phyloP scores from a whole-genome alignment of 2,329 filamentous ascomycete species.

The Cercospora canescens region DNA sequence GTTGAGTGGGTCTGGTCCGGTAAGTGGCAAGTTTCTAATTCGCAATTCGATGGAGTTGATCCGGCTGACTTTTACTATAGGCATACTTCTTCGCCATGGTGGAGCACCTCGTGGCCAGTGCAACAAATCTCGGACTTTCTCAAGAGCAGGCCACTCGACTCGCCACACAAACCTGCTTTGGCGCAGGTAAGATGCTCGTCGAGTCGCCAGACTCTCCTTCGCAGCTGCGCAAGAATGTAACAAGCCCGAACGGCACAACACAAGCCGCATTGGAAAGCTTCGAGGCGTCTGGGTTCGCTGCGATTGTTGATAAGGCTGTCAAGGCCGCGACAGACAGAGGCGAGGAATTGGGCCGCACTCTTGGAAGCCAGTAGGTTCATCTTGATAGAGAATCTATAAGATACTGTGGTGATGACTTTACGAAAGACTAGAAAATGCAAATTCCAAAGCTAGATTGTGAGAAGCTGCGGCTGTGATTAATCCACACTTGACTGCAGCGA shows the following conservation, averaged over 20 bases:
- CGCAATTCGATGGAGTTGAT: background rate
- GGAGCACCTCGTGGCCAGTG: slow-evolving; percentile 31
- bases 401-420: background rate
- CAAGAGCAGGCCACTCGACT: slow-evolving; percentile 30
- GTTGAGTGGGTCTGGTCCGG: slow-evolving; percentile 29
- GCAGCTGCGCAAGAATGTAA: slow-evolving; percentile 32
- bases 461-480: background rate
- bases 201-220: slow-evolving; percentile 26
- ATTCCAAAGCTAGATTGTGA: background rate
- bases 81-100: slow-evolving; percentile 28
- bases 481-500: background rate
- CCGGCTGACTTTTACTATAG: background rate
- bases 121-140: slow-evolving; percentile 26
- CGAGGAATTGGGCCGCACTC: slow-evolving; percentile 27
- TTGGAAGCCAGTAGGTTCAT: slow-evolving; percentile 27
- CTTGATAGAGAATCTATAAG: background rate
- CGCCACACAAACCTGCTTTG: slow-evolving; percentile 31
- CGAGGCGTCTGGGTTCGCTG: slow-evolving; percentile 27
- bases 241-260: slow-evolving; percentile 32
- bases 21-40: slow-evolving; percentile 11
- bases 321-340: slow-evolving; percentile 29
- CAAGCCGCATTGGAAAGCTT: slow-evolving; percentile 32
- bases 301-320: slow-evolving; percentile 30
- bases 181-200: slow-evolving; percentile 32
- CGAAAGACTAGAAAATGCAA: background rate